Base-by-base conservation (phyloP, 768 basidiomycete genomes). In the Fomitopsis serialis region DNA sequence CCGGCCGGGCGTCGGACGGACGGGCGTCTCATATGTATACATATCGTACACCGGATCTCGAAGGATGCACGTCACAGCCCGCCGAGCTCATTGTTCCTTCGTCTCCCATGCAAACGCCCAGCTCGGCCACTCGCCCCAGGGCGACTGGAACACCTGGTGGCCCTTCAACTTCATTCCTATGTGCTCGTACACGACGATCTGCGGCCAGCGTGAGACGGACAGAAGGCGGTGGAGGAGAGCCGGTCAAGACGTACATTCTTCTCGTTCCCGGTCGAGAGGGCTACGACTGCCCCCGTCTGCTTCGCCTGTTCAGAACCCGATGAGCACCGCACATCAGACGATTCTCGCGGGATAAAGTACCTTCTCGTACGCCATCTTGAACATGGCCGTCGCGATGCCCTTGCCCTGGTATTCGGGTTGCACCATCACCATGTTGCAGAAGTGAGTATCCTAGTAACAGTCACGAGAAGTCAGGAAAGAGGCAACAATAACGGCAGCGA, bases 161-260 rank as follows among this genome's bases (percentile, higher is more conserved):
- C 57, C 60, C 23, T 45, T 42, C 22, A 50, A 34, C 45, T 19
- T 50, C 37, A 61, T 54, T 1, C 60, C 60, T 10, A 61, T 48
- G 40, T 52, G 58, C 51, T 57, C 37, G 45, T 57, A 61, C 10
- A 61, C 54, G 17, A 42, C 37, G n/a, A 58, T 47, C 60, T 61
- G 53, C 3, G 24, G n/a, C n/a, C n/a, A n/a, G n/a, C n/a, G n/a
- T n/a, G 12, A 36, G 21, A 24, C 13, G 45, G 11, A 46, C n/a
- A n/a, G n/a, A n/a, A n/a, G n/a, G n/a, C n/a, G n/a, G n/a, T n/a
- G n/a, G n/a, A n/a, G n/a, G n/a, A n/a, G n/a, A n/a, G n/a, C n/a
- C 9, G 12, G 25, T 46, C n/a, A 15, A 21, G 45, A 46, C 21
- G 45, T 13, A 49, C 53, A n/a, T 54, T 55, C 3, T 12, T 13